Percentiles rank a stretch among this genome's conserved stretches.
Conservation (phyloP, 2,329 filamentous ascomycete species). For the Nannizziopsis barbatae region DNA sequence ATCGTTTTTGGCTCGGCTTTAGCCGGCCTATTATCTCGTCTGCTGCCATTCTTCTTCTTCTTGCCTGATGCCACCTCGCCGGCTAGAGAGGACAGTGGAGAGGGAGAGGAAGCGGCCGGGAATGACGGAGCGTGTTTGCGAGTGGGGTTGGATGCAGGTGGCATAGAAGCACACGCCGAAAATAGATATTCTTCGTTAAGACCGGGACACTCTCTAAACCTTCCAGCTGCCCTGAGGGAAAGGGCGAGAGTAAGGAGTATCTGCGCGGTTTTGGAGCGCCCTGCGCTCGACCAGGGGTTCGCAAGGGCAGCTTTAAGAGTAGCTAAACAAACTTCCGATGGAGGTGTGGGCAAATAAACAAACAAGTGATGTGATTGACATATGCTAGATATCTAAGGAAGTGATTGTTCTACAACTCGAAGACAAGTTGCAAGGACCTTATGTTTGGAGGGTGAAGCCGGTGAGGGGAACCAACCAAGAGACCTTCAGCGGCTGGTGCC, state of each 20-base stretch:
- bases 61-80: constrained; percentile 19
- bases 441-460: too few species aligned
- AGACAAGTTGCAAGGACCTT: background rate
- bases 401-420: too few species aligned
- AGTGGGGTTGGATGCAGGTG: constrained; percentile 32
- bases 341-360: too few species aligned
- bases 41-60: constrained; percentile 30
- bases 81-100: constrained; percentile 14
- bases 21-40: constrained; percentile 28
- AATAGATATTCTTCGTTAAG: constrained; percentile 5
- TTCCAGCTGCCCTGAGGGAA: constrained; percentile 18
- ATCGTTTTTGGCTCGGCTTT: constrained; percentile 25
- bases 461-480: too few species aligned
- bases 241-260: background rate
- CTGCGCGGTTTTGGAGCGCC: background rate
- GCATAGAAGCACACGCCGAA: constrained; percentile 29
- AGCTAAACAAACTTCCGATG: too few species aligned
- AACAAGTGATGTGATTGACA: too few species aligned
- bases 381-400: too few species aligned
- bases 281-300: background rate
- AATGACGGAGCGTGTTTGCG: constrained; percentile 29
- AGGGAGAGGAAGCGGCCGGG: constrained; percentile 24
- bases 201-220: constrained; percentile 19
- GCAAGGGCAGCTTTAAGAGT: background rate
- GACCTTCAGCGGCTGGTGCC: too few species aligned